Evolutionary conservation across 106 monocot genomes (phyloP).

Genomic region (Vanilla planifolia): DNA sequence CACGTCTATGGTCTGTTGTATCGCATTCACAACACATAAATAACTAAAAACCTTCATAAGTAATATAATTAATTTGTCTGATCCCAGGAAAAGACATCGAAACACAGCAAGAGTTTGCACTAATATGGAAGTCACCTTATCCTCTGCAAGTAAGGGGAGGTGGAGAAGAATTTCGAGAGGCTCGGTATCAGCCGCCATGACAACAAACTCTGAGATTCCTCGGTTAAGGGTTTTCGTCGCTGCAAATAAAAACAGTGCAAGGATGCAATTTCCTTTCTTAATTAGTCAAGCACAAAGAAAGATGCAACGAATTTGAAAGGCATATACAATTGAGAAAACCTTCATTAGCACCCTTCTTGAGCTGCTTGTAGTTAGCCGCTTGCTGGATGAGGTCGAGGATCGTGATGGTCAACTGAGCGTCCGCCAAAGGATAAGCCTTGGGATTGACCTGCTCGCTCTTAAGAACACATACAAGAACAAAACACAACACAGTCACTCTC

Average conservation of each 20-base stretch:
- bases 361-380: slow-evolving; percentile 89
- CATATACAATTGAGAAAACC: slow-evolving; percentile 16
- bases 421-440: slow-evolving; percentile 87
- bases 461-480: too few species aligned
- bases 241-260: slow-evolving; percentile 16
- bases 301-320: background rate
- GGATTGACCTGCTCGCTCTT: slow-evolving; percentile 48
- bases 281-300: background rate
- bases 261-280: background rate
- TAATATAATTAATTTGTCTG: too few species aligned
- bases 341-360: slow-evolving; percentile 94
- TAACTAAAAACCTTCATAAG: too few species aligned
- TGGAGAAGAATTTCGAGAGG: slow-evolving; percentile 82
- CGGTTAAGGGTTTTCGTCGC: slow-evolving; percentile 81
- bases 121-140: slow-evolving; percentile 38
- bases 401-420: slow-evolving; percentile 76
- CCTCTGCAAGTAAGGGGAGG: slow-evolving; percentile 72
- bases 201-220: slow-evolving; percentile 81
- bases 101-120: background rate
- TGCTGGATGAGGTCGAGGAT: slow-evolving; percentile 85
- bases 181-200: slow-evolving; percentile 85
- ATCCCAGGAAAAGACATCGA: too few species aligned
- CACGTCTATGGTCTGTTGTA: too few species aligned
- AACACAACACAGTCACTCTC: too few species aligned
- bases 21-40: too few species aligned